Base-by-base conservation (phyloP, 192 early-diverging fungal genomes). In the Gaertneriomyces sp. region DNA sequence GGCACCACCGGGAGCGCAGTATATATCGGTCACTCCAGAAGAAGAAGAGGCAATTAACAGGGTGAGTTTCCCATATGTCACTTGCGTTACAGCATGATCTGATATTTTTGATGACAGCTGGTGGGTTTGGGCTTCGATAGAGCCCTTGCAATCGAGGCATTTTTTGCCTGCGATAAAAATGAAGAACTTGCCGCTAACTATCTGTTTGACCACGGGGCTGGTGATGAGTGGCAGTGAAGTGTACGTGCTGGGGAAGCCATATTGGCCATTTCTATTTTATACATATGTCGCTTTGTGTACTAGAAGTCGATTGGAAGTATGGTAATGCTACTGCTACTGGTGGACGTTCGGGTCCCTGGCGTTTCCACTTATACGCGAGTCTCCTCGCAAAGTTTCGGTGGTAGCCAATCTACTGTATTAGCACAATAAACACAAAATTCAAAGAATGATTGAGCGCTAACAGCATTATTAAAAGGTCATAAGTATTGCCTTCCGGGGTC, bases 171-270 rank as follows among this genome's bases (percentile, higher is more conserved):
- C 71, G 96, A 98, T 61, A 95, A 94, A 75, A 93, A 97, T 76
- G 96, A 98, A 80, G 91, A 98, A 72, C 73, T 95, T 69, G 91
- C 96, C 1, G 96, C 95, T 14, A 97, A 97, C 76, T 97, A 91
- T 73, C 69, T 98, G 71, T 94, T 96, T 76, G 93, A 97, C 17
- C 52, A 56, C 16, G 62, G 69, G n/a, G 7, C 17, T 6, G 60
- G 54, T n/a, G 68, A 56, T 10, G 68, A 63, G 6, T 70, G 68
- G 68, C 56, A 70, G 55, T 66, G n/a, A n/a, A n/a, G n/a, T n/a
- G n/a, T n/a, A n/a, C n/a, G n/a, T n/a, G n/a, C n/a, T n/a, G n/a
- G n/a, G n/a, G n/a, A n/a, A n/a, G n/a, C n/a, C n/a, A n/a, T n/a
- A n/a, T n/a, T n/a, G n/a, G n/a, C n/a, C n/a, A n/a, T n/a, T n/a